Conservation (phyloP, 805 yeast species). For the Debaryomyces castellii region DNA sequence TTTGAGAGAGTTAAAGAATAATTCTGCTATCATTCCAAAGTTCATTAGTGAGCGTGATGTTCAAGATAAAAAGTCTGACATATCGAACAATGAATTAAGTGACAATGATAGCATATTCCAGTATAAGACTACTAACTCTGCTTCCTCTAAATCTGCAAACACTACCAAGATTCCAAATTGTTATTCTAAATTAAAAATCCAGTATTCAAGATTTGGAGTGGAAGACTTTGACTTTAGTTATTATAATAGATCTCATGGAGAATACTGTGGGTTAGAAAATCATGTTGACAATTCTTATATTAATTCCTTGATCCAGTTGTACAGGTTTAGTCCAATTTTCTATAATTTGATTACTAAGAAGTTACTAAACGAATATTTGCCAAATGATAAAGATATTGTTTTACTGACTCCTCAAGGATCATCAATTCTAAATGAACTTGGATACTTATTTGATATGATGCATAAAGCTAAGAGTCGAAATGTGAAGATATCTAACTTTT, state of each 20-base stretch:
- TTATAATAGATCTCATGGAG: constrained; percentile 66
- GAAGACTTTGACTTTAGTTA: constrained; percentile 89
- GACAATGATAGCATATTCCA: constrained; percentile 18
- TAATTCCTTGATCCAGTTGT: constrained; percentile 77
- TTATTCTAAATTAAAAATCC: constrained; percentile 69
- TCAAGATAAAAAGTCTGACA: neutral
- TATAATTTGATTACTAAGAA: constrained; percentile 62
- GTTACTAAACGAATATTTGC: constrained; percentile 49
- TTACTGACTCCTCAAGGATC: constrained; percentile 38
- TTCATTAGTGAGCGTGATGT: constrained; percentile 55
- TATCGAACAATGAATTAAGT: neutral
- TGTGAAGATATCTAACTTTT: constrained; percentile 81
- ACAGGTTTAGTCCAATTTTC: constrained; percentile 71
- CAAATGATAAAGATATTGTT: constrained; percentile 34
- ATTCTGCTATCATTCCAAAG: constrained; percentile 37
- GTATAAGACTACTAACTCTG: constrained; percentile 6
- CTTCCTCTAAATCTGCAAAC: neutral
- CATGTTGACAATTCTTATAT: constrained; percentile 72
- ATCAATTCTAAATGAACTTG: constrained; percentile 75
- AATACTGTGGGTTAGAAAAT: constrained; percentile 79
- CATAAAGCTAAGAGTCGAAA: constrained; percentile 74
- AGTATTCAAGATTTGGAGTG: constrained; percentile 87
- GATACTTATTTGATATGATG: constrained; percentile 90
- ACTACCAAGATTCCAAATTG: constrained; percentile 58
- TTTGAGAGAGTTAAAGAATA: constrained; percentile 17